Base-by-base conservation (phyloP, 139 green algal species). In the Desmodesmus armatus region DNA sequence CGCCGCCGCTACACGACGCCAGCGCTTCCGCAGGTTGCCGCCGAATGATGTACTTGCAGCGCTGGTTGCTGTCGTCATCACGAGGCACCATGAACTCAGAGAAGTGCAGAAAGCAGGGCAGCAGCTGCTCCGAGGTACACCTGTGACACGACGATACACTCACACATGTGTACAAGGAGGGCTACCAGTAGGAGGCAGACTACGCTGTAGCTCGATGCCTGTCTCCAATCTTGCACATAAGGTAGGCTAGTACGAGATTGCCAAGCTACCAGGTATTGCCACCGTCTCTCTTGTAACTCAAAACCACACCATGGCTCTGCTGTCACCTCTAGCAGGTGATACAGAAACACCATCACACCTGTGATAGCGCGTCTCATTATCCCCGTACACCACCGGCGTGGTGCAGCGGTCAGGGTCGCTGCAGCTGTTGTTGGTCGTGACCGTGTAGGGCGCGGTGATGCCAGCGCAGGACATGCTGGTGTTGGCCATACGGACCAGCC, bases 41-140 rank as follows among this genome's bases (percentile, higher is more conserved):
- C 3, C 78, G 62, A 9, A 82, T 25, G 37, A 82, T 82, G 51
- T 49, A 39, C 31, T 41, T 80, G 67, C 80, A 78, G 6, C 67
- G 66, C 67, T 72, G 43, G 80, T 60, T 71, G 47, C 67, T 78
- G 43, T 29, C 49, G 43, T 78, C 80, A 19, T 78, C 67, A 5
- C 47, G 80, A 17, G 78, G 78, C 6, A 84, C 3, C 1, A 29
- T 33, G 2, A 43, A 19, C 1, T 60, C 65, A 11, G 67, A 55
- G 29, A 86, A 86, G 35, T 33, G 31, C 33, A 86, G 25, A 39
- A 86, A 86, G 44, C 80, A 86, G 6, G 80, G 80, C 47, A 86
- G 67, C 21, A 78, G 21, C 49, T 78, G 25, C 5, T 80, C 67
- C 3, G 76, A 62, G 25, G 35, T 72, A n/a, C 78, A 84, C 25